Base-by-base conservation (phyloP, 495 filamentous ascomycete species). In the Stereocaulon alpinum region DNA sequence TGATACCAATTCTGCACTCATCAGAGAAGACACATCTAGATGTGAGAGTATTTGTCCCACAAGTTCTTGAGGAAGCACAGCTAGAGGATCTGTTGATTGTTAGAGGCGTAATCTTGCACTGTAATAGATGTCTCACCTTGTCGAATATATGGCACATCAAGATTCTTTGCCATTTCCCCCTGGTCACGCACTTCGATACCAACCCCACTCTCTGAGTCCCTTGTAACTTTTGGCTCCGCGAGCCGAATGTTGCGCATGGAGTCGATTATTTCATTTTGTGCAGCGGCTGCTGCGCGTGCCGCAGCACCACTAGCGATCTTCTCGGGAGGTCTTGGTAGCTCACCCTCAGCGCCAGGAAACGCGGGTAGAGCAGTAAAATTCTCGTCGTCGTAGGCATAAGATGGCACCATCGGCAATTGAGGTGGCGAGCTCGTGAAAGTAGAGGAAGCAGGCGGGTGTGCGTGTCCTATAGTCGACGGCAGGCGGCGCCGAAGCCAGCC, bases 201-300 rank as follows among this genome's bases (percentile, higher is more conserved):
- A 57, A 91, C 86, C n/a, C 86, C 87, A 71, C 86, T 89, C 68
- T 90, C 87, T 32, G 82, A 77, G 66, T 91, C 86, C 59, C 74
- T 69, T 18, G 71, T 72, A 40, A 73, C 60, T 58, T 52, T 71
- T 44, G 61, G 58, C n/a, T 74, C 74, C 11, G 64, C 66, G 51
- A 59, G 45, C 40, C 56, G 18, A 40, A 60, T 47, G 41, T 61
- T 71, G 58, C 63, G 72, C 65, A 67, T 74, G n/a, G 63, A 67
- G 55, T 75, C 73, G 5, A 77, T 67, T 44, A 80, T 67, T 59
- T 87, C 83, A 65, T 86, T 86, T 61, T 87, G 82, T 14, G 82
- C 83, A 22, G 81, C 81, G 2, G 84, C 87, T 12, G 84, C 85
- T 11, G 85, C 83, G 44, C 86, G 80, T 51, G 86, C 83, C 6